phyloP scores from a whole-genome alignment of 495 filamentous ascomycete species.

The Penicillium canescens region DNA sequence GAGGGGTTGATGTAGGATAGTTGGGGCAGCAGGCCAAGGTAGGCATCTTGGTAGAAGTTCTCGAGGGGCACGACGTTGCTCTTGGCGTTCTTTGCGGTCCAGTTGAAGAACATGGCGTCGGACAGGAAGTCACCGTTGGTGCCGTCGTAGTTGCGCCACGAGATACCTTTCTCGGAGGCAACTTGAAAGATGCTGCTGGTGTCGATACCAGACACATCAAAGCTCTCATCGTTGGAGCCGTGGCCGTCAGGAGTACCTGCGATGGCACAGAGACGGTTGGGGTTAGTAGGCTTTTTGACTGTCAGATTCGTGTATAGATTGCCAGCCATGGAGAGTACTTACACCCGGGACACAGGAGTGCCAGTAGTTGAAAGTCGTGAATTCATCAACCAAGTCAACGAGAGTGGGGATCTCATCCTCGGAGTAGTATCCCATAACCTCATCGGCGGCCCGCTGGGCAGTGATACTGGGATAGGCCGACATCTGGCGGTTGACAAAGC shows the following conservation, averaged over 20 bases:
- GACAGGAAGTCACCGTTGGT: conserved; percentile 35
- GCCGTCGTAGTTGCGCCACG: conserved; percentile 54
- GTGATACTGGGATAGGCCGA: conserved; percentile 28
- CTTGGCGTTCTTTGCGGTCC: conserved; percentile 40
- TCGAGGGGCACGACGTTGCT: conserved; percentile 36
- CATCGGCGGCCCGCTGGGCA: conserved; percentile 34
- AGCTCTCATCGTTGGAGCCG: conserved; percentile 47
- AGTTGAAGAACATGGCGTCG: conserved; percentile 44
- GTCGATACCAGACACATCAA: conserved; percentile 36
- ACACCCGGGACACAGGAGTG: conserved; percentile 51
- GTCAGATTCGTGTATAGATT: conserved; percentile 7
- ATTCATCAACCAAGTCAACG: conserved; percentile 48
- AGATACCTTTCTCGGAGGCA: conserved; percentile 40
- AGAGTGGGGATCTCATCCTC: conserved; percentile 50
- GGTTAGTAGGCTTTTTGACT: conserved; percentile 45
- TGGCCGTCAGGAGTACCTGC: conserved; percentile 50
- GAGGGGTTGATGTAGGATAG: conserved; percentile 56
- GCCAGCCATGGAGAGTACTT: conserved; percentile 10
- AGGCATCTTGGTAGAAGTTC: conserved; percentile 45
- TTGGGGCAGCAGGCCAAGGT: conserved; percentile 43
- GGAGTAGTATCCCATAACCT: conserved; percentile 55
- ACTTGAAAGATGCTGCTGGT: conserved; percentile 48
- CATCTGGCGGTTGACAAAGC: conserved; percentile 52
- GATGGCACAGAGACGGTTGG: conserved; percentile 48
- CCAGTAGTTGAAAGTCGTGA: conserved; percentile 55